Evolutionary conservation across 768 basidiomycete genomes (phyloP).

Genomic region (Tulasnella sp.): DNA sequence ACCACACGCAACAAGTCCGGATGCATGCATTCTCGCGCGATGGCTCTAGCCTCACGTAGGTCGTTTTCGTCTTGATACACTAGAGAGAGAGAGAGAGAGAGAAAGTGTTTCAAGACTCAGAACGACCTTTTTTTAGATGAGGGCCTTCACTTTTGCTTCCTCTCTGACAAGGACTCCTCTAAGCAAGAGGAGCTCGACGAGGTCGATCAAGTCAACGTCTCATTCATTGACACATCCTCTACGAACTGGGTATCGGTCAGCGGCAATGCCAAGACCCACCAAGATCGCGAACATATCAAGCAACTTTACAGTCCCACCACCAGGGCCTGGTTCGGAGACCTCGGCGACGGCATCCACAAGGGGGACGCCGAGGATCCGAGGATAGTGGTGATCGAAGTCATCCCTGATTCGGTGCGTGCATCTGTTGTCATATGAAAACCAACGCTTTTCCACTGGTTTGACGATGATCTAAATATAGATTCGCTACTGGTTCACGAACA

Average conservation of each 20-base stretch:
- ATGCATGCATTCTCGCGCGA: conserved; percentile 65
- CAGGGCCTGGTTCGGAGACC: conserved; percentile 68
- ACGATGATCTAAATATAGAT: conserved; percentile 39
- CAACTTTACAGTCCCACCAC: conserved; percentile 48
- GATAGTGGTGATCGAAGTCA: conserved; percentile 64
- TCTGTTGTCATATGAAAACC: neutral
- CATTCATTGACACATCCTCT: conserved; percentile 54
- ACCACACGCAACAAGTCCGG: conserved; percentile 60
- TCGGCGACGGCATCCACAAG: conserved; percentile 73
- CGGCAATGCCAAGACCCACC: conserved; percentile 53
- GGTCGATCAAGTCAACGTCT: conserved; percentile 69
- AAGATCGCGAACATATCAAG: conserved; percentile 51
- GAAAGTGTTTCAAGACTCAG: no score
- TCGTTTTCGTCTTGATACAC: neutral
- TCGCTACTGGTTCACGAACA: conserved; percentile 65
- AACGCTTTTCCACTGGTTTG: neutral
- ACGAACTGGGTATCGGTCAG: conserved; percentile 75
- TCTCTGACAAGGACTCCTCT: conserved; percentile 59
- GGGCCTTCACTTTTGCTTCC: conserved; percentile 40
- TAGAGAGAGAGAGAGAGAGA: no score
- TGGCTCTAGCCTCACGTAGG: conserved; percentile 46
- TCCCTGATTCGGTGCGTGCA: conserved; percentile 51
- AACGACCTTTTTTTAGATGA: conserved; percentile 11
- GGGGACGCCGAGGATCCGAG: conserved; percentile 74
- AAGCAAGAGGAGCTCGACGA: conserved; percentile 68